A percentile compares a stretch with the other conserved stretches of the same genome.
phyloP scores from a whole-genome alignment of 2,329 filamentous ascomycete species.

The Balansia obtecta region DNA sequence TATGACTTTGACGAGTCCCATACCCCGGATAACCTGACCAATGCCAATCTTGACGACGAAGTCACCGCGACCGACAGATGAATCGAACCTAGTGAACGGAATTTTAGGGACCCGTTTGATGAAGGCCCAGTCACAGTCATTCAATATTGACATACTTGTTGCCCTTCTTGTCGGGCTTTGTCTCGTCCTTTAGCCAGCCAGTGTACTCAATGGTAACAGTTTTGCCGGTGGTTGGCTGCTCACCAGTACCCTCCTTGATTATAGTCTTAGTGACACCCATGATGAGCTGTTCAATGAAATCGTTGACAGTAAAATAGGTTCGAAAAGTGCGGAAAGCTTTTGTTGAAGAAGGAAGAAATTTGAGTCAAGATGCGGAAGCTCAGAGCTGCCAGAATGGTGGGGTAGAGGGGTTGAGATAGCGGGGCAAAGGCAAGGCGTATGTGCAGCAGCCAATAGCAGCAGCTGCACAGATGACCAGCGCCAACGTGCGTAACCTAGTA shows the following conservation, averaged over 20 bases:
- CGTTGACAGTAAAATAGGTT: slow-evolving; percentile 1
- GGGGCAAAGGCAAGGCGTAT: background rate
- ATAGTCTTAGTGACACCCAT: slow-evolving; percentile 67
- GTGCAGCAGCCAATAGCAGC: slow-evolving; percentile 1
- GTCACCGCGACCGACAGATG: slow-evolving; percentile 63
- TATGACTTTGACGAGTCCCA: background rate
- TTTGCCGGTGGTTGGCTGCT: slow-evolving; percentile 53
- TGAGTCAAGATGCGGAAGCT: background rate
- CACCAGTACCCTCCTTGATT: slow-evolving; percentile 46
- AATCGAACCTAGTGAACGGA: slow-evolving; percentile 61
- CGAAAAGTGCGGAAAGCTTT: background rate
- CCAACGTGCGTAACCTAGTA: background rate
- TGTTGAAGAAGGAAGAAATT: background rate
- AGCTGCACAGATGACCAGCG: background rate
- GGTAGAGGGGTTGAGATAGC: background rate
- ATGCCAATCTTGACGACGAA: slow-evolving; percentile 71
- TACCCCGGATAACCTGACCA: slow-evolving; percentile 79
- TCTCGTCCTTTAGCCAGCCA: slow-evolving; percentile 65
- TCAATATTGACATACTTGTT: slow-evolving; percentile 43
- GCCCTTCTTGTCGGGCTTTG: slow-evolving; percentile 52
- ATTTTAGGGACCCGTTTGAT: background rate
- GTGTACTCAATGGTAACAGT: slow-evolving; percentile 83
- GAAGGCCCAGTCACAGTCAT: background rate
- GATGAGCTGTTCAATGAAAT: slow-evolving; percentile 13
- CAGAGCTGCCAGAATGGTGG: background rate